Conservation (phyloP, 1,284 basidiomycete genomes). For the Boletus smithii region DNA sequence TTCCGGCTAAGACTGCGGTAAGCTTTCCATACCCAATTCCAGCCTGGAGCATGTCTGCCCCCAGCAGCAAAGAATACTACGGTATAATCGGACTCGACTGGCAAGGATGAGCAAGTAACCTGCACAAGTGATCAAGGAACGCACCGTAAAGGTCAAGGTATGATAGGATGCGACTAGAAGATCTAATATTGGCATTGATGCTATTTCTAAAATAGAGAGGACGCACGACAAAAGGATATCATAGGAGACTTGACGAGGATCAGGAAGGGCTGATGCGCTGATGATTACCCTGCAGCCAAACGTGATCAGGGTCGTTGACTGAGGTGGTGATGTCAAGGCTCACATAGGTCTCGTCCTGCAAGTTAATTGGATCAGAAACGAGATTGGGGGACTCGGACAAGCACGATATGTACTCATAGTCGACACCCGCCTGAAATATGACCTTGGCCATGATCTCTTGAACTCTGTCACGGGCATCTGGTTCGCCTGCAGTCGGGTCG, state of each 20-base stretch:
- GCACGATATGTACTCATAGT: conserved; percentile 64
- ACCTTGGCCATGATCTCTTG: conserved; percentile 66
- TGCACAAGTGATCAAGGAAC: conserved; percentile 16
- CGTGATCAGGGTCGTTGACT: not conserved
- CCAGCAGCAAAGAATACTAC: conserved; percentile 84
- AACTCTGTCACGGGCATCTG: conserved; percentile 43
- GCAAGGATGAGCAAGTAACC: conserved; percentile 1
- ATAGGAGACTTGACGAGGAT: conserved; percentile 73
- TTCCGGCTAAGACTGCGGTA: conserved; percentile 78
- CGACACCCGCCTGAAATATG: conserved; percentile 85
- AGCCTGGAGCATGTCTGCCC: conserved; percentile 68
- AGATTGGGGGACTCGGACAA: not conserved
- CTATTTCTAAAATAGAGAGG: conserved; percentile 4
- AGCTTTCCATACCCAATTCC: conserved; percentile 90
- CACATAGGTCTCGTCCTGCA: conserved; percentile 80
- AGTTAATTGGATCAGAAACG: conserved; percentile 10
- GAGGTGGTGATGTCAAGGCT: conserved; percentile 26
- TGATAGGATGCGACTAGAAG: conserved; percentile 61
- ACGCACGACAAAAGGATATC: conserved; percentile 73
- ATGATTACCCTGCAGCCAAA: conserved; percentile 63
- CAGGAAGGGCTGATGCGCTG: conserved; percentile 76
- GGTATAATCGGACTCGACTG: conserved; percentile 84
- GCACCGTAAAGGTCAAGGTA: conserved; percentile 78
- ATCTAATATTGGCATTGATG: conserved; percentile 10
- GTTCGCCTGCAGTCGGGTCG: conserved; percentile 17